Percentiles rank a stretch among this genome's conserved stretches.
phyloP scores from a whole-genome alignment of 2,329 filamentous ascomycete species.

The Cladosporium sp. region DNA sequence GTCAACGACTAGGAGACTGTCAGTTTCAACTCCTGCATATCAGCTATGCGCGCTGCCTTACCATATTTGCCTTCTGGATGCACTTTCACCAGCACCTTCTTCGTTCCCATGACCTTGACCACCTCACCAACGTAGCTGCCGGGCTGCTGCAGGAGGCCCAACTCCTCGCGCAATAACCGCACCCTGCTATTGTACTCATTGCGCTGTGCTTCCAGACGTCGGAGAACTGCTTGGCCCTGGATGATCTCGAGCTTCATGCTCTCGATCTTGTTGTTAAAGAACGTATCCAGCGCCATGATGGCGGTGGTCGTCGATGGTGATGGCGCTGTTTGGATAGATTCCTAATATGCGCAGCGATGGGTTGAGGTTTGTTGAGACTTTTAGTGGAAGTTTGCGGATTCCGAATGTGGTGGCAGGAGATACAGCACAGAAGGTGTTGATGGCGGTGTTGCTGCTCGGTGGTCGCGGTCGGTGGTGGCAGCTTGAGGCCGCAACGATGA shows the following conservation, averaged over 20 bases:
- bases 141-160: constrained; percentile 91
- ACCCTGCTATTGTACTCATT: constrained; percentile 99
- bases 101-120: constrained; percentile 99
- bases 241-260: constrained; percentile 99
- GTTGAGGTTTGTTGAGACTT: background rate
- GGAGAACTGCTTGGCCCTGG: constrained; percentile 91
- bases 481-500: constrained; percentile 1
- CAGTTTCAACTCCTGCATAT: background rate
- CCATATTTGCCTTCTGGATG: constrained; percentile 99
- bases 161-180: constrained; percentile 86
- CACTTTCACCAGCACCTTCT: constrained; percentile 98
- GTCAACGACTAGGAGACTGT: constrained; percentile 68
- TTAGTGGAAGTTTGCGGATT: background rate
- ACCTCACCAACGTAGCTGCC: constrained; percentile 98
- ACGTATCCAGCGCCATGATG: constrained; percentile 97
- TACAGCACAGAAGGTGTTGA: background rate
- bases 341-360: background rate
- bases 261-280: constrained; percentile 99
- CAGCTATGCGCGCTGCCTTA: constrained; percentile 40
- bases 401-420: background rate
- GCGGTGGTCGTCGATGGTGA: constrained; percentile 18
- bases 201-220: constrained; percentile 91
- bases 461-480: constrained; percentile 1
- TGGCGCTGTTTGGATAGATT: constrained; percentile 1
- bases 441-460: background rate